phyloP scores from a whole-genome alignment of 768 basidiomycete species.

The Tubosaeta brunneosetosa region DNA sequence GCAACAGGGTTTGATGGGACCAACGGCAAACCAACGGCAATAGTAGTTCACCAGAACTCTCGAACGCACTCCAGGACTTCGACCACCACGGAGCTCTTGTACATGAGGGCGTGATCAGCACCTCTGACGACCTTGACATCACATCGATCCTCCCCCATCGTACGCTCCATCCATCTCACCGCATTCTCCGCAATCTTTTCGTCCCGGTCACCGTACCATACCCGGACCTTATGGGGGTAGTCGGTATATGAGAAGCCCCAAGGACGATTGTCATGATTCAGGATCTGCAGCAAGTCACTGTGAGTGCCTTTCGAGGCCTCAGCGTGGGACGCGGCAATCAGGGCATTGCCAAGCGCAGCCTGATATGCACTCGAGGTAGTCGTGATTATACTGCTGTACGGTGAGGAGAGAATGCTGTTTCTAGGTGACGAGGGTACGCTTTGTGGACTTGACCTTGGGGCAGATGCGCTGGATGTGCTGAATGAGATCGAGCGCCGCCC shows the following conservation, averaged over 20 bases:
- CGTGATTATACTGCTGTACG: constrained; percentile 19
- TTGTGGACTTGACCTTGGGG: constrained; percentile 38
- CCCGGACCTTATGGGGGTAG: constrained; percentile 68
- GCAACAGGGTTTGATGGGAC: constrained; percentile 10
- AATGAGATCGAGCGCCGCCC: constrained; percentile 77
- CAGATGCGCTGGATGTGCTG: constrained; percentile 30
- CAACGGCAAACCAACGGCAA: constrained; percentile 2
- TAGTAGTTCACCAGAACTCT: constrained; percentile 44
- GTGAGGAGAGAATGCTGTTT: constrained; percentile 38
- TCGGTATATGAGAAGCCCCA: constrained; percentile 89
- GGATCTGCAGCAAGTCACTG: constrained; percentile 84
- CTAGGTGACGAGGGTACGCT: constrained; percentile 51
- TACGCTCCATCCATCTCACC: constrained; percentile 88
- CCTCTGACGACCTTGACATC: constrained; percentile 77
- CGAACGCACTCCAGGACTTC: constrained; percentile 74
- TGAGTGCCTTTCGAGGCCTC: constrained; percentile 91
- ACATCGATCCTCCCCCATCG: constrained; percentile 72
- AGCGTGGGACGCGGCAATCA: constrained; percentile 92
- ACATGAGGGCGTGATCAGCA: constrained; percentile 93
- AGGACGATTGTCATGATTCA: constrained; percentile 82
- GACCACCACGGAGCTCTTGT: constrained; percentile 79
- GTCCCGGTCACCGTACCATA: constrained; percentile 94
- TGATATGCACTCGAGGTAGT: constrained; percentile 38
- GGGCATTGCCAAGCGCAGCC: constrained; percentile 77
- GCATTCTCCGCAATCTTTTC: constrained; percentile 91